These are phyloP conservation scores for Vicia villosa DNA, from an alignment of 306 rosid species.

Conservation along the genomic window DNA sequence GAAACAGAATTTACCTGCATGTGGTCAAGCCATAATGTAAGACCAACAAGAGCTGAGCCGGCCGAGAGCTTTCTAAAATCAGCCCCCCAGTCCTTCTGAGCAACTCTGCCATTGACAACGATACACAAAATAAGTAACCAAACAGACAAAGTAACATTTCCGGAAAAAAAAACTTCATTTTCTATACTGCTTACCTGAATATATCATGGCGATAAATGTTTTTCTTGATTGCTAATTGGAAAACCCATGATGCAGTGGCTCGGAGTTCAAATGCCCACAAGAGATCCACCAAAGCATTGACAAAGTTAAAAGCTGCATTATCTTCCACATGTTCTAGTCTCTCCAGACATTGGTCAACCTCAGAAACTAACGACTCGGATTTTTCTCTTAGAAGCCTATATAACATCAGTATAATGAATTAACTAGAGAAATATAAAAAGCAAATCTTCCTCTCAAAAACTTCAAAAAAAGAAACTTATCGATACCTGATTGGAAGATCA, in stretches of 20 bases:
- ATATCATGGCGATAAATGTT: constrained; percentile 66
- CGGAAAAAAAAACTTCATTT: neutral
- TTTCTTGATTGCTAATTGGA: constrained; percentile 82
- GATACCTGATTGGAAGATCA: constrained; percentile 85
- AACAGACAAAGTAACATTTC: neutral
- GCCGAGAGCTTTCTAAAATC: constrained; percentile 94
- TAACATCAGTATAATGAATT: constrained; percentile 31
- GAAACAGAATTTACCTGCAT: constrained; percentile 77
- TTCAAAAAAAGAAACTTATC: neutral
- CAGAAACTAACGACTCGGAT: constrained; percentile 64
- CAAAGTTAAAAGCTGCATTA: constrained; percentile 91
- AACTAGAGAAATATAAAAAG: constrained; percentile 7
- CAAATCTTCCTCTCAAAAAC: constrained; percentile 15
- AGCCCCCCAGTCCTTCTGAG: constrained; percentile 96
- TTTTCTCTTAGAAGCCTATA: constrained; percentile 83
- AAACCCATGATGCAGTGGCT: constrained; percentile 95
- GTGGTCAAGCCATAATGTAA: constrained; percentile 96
- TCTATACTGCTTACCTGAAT: constrained; percentile 58
- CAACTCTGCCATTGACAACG: constrained; percentile 61
- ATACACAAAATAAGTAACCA: constrained; percentile 34
- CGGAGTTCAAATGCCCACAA: constrained; percentile 97
- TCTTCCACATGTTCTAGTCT: constrained; percentile 68
- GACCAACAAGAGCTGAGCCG: constrained; percentile 94
- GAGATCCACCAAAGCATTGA: constrained; percentile 83
- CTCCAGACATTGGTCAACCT: constrained; percentile 68